These are phyloP conservation scores for Radiomyces spectabilis DNA, from an alignment of 192 early-diverging fungal species.

Conservation along the genomic window DNA sequence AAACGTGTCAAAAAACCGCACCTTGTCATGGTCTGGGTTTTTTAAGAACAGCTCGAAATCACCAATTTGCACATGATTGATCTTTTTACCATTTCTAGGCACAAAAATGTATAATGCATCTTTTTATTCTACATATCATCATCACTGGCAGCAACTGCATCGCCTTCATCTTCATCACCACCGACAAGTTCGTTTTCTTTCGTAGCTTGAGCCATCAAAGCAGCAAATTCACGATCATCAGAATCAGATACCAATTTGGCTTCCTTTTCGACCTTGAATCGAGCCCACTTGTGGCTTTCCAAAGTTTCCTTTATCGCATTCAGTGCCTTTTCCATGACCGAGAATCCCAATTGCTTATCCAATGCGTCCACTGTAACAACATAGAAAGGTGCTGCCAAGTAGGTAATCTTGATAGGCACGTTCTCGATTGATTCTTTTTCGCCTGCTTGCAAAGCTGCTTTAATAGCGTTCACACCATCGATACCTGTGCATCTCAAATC, in stretches of 20 bases:
- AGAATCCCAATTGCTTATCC: constrained; percentile 80
- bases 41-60: too few species aligned
- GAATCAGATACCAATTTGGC: constrained; percentile 83
- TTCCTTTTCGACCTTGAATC: constrained; percentile 81
- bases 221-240: constrained; percentile 91
- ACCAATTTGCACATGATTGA: too few species aligned
- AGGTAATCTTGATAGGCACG: constrained; percentile 75
- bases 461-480: constrained; percentile 95
- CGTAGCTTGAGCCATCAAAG: constrained; percentile 80
- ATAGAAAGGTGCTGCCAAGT: constrained; percentile 92
- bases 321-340: constrained; percentile 85
- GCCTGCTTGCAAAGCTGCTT: constrained; percentile 79
- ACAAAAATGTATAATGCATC: too few species aligned
- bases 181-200: constrained; percentile 89
- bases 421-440: constrained; percentile 73
- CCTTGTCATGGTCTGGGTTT: too few species aligned
- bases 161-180: constrained; percentile 86
- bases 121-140: constrained; percentile 36
- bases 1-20: too few species aligned
- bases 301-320: constrained; percentile 73
- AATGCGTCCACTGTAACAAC: constrained; percentile 81
- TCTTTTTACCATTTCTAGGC: too few species aligned
- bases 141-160: constrained; percentile 43
- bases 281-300: constrained; percentile 57
- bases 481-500: constrained; percentile 91